A percentile compares a stretch with the other conserved stretches of the same genome.
Evolutionary conservation across 495 filamentous ascomycete genomes (phyloP).

Genomic region (Thermochaetoides thermophila): DNA sequence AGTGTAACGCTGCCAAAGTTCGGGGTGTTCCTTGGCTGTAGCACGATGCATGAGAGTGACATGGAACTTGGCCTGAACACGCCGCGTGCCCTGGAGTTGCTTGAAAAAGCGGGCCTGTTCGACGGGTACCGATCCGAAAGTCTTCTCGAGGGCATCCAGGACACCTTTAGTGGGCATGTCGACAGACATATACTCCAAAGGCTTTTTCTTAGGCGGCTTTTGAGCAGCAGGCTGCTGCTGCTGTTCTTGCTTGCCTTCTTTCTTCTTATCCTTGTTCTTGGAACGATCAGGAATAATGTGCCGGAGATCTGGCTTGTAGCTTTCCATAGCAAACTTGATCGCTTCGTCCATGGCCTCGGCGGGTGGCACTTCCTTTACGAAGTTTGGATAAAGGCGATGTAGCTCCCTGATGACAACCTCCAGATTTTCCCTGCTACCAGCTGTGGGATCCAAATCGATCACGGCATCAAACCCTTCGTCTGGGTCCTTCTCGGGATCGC

Average conservation of each 20-base stretch:
- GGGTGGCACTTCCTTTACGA: conserved; percentile 58
- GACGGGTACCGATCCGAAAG: conserved; percentile 41
- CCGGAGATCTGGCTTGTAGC: conserved; percentile 63
- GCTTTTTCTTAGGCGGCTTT: conserved; percentile 30
- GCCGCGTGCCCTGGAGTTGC: conserved; percentile 52
- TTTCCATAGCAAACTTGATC: conserved; percentile 56
- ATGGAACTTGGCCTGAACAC: conserved; percentile 78
- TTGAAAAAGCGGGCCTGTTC: conserved; percentile 51
- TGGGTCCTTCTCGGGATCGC: conserved; percentile 46
- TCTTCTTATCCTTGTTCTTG: conserved; percentile 25
- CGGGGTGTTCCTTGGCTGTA: conserved; percentile 36
- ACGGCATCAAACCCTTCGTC: conserved; percentile 67
- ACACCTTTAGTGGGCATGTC: conserved; percentile 45
- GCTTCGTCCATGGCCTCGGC: conserved; percentile 65
- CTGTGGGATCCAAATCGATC: conserved; percentile 69
- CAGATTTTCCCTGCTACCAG: conserved; percentile 69
- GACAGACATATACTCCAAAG: conserved; percentile 73
- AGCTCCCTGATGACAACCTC: conserved; percentile 61
- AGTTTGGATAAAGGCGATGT: conserved; percentile 53
- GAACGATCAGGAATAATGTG: conserved; percentile 47
- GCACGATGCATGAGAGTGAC: conserved; percentile 84
- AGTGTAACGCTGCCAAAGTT: conserved; percentile 56
- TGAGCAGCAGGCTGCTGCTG: conserved; percentile 18
- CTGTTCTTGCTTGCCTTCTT: conserved; percentile 18
- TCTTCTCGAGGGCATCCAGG: conserved; percentile 43